Conservation (phyloP, 306 rosid genomes). For the Carpinus viminea region DNA sequence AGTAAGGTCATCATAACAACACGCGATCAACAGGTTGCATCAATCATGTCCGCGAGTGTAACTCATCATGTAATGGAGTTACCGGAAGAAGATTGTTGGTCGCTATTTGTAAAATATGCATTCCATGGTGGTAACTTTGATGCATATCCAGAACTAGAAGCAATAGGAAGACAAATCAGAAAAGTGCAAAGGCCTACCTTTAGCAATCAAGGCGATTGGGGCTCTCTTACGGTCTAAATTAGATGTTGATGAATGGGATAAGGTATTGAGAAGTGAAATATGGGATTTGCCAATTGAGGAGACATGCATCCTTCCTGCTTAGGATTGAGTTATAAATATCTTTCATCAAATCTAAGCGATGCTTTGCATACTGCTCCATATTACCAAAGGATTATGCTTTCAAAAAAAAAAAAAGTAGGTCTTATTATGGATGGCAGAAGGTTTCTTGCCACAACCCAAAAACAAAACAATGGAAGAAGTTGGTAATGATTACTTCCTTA, state of each 20-base stretch:
- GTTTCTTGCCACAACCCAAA: conserved; percentile 4
- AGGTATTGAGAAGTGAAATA: conserved; percentile 10
- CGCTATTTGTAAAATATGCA: conserved; percentile 14
- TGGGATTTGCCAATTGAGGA: conserved; percentile 1
- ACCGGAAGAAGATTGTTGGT: conserved; percentile 6
- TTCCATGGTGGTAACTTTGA: neutral
- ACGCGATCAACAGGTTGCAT: neutral
- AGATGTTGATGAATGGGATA: neutral
- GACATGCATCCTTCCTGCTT: conserved; percentile 9
- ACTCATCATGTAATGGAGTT: neutral
- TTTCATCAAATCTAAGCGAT: neutral
- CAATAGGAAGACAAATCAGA: conserved; percentile 10
- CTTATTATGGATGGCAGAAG: conserved; percentile 25
- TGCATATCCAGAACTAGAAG: neutral
- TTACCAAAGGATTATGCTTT: conserved; percentile 10
- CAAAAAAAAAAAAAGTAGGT: conserved; percentile 1
- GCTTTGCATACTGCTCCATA: conserved; percentile 22
- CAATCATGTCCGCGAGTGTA: neutral
- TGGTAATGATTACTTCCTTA: conserved; percentile 13
- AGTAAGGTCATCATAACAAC: conserved; percentile 16
- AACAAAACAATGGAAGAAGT: conserved; percentile 4
- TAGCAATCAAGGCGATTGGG: conserved; percentile 24
- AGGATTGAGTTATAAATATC: conserved; percentile 14
- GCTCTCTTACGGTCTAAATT: neutral
- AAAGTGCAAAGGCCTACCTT: conserved; percentile 22